Conservation (phyloP, 345 rosid genomes). For the Microthlaspi erraticum region DNA sequence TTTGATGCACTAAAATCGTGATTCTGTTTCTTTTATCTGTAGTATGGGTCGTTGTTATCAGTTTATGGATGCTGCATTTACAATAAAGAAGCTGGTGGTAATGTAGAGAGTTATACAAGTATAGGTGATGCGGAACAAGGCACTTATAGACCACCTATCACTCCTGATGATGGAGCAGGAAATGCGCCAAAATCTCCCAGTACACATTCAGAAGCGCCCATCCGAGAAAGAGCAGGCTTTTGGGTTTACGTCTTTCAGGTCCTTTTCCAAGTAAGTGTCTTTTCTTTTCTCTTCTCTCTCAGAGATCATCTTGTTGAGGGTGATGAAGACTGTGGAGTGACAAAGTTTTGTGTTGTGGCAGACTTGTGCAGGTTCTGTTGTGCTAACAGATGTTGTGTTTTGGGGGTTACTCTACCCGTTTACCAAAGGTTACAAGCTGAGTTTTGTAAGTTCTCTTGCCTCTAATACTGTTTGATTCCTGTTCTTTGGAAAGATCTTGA, state of each 20-base stretch:
- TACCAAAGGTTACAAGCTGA: conserved; percentile 54
- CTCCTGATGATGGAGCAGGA: conserved; percentile 42
- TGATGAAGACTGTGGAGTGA: conserved; percentile 21
- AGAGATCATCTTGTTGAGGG: conserved; percentile 13
- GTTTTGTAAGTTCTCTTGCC: conserved; percentile 64
- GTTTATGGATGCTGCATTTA: conserved; percentile 62
- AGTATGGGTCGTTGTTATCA: conserved; percentile 80
- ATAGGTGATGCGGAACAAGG: conserved; percentile 53
- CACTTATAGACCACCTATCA: conserved; percentile 59
- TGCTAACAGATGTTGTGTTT: conserved; percentile 85
- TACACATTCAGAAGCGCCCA: conserved; percentile 41
- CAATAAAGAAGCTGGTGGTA: conserved; percentile 40
- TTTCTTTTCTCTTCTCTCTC: neutral
- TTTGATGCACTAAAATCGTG: conserved; percentile 4
- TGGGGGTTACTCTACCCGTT: conserved; percentile 83
- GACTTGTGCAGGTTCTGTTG: conserved; percentile 87
- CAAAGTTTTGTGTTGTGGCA: conserved; percentile 34
- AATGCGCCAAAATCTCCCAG: conserved; percentile 44
- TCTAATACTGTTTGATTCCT: neutral
- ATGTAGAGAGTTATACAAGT: conserved; percentile 38
- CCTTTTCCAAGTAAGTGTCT: conserved; percentile 64
- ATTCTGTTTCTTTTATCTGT: neutral
- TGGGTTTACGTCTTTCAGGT: conserved; percentile 73
- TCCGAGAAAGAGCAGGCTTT: conserved; percentile 49
- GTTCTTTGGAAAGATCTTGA: neutral